Evolutionary conservation across 169 alveolate species (phyloP), one percentile per base, ranked within the genome.

Genomic region (Plasmodium yoelii): DNA sequence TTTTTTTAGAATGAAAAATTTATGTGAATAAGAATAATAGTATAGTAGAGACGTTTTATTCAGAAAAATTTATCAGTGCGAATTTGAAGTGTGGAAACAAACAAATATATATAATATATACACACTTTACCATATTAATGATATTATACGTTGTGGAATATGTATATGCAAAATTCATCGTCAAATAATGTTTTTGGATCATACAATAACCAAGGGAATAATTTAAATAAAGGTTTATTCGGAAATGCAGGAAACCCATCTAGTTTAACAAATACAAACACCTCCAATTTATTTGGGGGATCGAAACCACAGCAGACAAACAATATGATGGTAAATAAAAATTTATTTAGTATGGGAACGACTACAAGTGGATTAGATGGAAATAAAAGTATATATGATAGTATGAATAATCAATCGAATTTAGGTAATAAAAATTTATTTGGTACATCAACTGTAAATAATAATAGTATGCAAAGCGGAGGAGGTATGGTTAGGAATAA

Each of bases 81-180:
- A 65, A 12, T 8, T 49, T 18, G 19, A 19, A 47, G 19, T 46
- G 47, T 18, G 39, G 15, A 7, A 24, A 18, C 28, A 15, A 19
- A 24, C 3, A 57, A 15, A 57, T 57, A 57, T 57, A n/a, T 19
- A 57, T 44, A 57, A 57, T 57, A 12, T 57, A 57, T 57, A 57
- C 28, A 18, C 42, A 34, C 39, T 34, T 34, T 34, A 28, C 39
- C 2, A 28, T 28, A 34, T 34, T 34, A 34, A 34, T 34, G 42
- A 4, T 34, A 34, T 34, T 34, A 34, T 7, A 34, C 0, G 5
- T 34, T 34, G 42, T 34, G 42, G 4, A 82, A 70, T 53, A 82
- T 82, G 90, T 82, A 53, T 82, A 82, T 82, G 90, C 84, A 65
- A 46, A 82, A 82, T 15, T 34, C 90, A 24, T 67, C 80, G 22